Evolutionary conservation across 2,329 filamentous ascomycete species (phyloP), one percentile per base, ranked within the genome.

Genomic region (Pseudogymnoascus sp.): DNA sequence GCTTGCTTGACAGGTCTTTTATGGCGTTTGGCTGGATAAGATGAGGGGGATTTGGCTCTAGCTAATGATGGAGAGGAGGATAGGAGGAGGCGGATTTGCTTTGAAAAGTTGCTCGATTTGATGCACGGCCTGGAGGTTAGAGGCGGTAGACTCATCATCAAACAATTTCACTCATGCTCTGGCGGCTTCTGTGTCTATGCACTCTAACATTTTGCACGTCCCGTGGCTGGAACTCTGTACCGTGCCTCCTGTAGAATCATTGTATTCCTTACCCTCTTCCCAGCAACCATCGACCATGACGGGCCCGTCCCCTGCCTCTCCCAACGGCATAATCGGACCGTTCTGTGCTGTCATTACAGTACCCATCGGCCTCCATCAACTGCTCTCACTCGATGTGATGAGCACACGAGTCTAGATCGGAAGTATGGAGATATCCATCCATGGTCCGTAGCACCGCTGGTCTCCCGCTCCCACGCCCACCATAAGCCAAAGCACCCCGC

Each of bases 131-230:
- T 34, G 5, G 29, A 21, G 26, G 29, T 5, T 57, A 34, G 51
- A 57, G 29, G 51, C 26, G n/a, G 51, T 57, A 57, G n/a, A 34
- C n/a, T 57, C 29, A 57, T 34, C 51, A 21, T 57, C 51, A 57
- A 11, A 57, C 51, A 57, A 57, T 34, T 57, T 57, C n/a, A 57
- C 29, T 12, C 2, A 10, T 34, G 29, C 51, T 34, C 5, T 34
- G 11, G 3, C 8, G n/a, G 16, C 26, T 57, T 34, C 51, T 57
- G 51, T 57, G 29, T 34, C 10, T 12, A 2, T 14, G 10, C n/a
- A 14, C 16, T 14, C 51, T 29, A 18, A 16, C 8, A 10, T 14
- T 34, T 18, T 34, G n/a, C 29, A 34, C 16, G 3, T 34, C 16
- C 26, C 12, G 51, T 21, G 5, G 4, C 11, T 57, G 10, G 16